Conservation (phyloP, 1,284 basidiomycete species). For the Sporisorium graminicola region DNA sequence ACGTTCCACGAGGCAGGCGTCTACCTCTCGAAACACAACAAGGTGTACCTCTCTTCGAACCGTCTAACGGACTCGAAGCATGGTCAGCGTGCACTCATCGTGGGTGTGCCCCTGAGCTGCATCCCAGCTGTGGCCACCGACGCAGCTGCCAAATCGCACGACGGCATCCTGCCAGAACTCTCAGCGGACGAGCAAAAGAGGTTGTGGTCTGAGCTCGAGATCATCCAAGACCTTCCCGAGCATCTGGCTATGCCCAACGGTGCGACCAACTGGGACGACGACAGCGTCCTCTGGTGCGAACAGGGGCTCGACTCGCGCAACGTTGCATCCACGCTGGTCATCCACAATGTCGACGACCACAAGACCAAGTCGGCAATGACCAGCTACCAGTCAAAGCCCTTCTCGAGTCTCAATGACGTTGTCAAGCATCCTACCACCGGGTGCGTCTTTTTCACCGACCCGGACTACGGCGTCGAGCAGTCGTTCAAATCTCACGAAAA, state of each 20-base stretch:
- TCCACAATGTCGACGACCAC: constrained; percentile 24
- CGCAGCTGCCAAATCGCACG: background rate
- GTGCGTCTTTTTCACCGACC: constrained; percentile 54
- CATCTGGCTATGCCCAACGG: constrained; percentile 45
- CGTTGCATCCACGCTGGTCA: constrained; percentile 33
- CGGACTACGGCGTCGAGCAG: constrained; percentile 57
- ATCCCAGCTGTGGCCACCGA: constrained; percentile 18
- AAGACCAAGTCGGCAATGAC: constrained; percentile 15
- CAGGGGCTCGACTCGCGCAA: constrained; percentile 37
- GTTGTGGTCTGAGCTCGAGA: constrained; percentile 31
- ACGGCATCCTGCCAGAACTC: constrained; percentile 23
- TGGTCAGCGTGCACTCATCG: constrained; percentile 30
- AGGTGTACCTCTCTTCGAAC: constrained; percentile 47
- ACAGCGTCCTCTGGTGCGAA: constrained; percentile 52
- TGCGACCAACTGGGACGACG: constrained; percentile 42
- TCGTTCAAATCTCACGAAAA: constrained; percentile 33
- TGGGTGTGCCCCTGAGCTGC: constrained; percentile 23
- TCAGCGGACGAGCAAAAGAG: constrained; percentile 19
- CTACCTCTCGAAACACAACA: constrained; percentile 38
- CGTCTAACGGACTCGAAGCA: constrained; percentile 22
- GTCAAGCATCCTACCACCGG: constrained; percentile 47
- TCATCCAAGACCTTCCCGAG: constrained; percentile 22
- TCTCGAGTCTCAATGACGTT: constrained; percentile 55
- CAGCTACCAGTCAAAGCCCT: constrained; percentile 33
- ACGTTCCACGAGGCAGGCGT: constrained; percentile 53